Evolutionary conservation across 169 alveolate species (phyloP).

Genomic region (Theileria parva): DNA sequence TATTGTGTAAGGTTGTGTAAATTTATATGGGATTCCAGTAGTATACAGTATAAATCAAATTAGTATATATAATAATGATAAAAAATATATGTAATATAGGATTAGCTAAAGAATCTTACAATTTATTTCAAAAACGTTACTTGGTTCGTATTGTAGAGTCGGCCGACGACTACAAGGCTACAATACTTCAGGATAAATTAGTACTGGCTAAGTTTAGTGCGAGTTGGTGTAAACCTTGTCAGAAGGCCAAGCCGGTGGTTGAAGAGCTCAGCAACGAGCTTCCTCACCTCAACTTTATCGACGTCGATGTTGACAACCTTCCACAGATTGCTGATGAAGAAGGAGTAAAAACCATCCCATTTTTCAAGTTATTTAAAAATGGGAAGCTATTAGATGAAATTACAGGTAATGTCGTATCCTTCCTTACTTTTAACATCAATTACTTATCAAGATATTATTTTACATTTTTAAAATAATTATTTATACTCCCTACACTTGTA

Average conservation of each 20-base stretch:
- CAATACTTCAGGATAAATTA: constrained; percentile 51
- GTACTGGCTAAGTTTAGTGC: constrained; percentile 79
- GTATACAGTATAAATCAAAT: not conserved
- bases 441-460: not conserved
- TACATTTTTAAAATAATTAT: not conserved
- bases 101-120: not conserved
- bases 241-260: constrained; percentile 73
- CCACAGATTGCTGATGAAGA: constrained; percentile 71
- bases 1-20: not conserved
- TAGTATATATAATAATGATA: not conserved
- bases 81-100: not conserved
- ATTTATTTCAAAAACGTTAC: constrained; percentile 30
- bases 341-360: constrained; percentile 67
- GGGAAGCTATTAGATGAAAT: constrained; percentile 60
- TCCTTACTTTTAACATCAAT: not conserved
- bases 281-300: constrained; percentile 48
- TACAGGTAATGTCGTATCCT: constrained; percentile 27
- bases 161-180: constrained; percentile 69
- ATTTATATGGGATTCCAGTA: not conserved
- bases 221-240: constrained; percentile 81
- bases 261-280: constrained; percentile 64
- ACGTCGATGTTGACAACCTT: constrained; percentile 63
- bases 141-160: constrained; percentile 53
- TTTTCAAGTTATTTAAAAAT: constrained; percentile 55
- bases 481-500: not conserved